Evolutionary conservation across 2,329 filamentous ascomycete species (phyloP), one percentile per base, ranked within the genome.

Genomic region (Claviceps spartinae): DNA sequence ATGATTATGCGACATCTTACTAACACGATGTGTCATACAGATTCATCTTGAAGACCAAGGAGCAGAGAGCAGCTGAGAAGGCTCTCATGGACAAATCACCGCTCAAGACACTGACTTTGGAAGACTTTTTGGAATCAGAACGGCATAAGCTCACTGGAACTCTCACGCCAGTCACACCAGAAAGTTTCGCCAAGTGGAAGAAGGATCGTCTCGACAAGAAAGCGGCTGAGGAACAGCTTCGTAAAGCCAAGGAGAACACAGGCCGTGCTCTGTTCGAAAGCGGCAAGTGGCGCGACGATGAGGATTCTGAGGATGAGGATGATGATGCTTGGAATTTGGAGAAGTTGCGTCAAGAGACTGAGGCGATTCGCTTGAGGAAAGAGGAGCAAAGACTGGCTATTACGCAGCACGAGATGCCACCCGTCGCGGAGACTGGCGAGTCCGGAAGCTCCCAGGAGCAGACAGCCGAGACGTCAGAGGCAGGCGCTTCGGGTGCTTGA

Each of bases 121-220:
- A 98, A 72, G 93, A 98, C 67, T 98, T 96, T 76, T 72, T 98
- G 52, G 93, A 98, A 69, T 91, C 86, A 0, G 91, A 98, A 73
- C 81, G 93, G 60, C 89, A 96, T 73, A 97, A 97, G 70, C 81
- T 98, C 49, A 90, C 85, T 0, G 93, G 91, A 52, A 89, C 77
- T 1, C 76, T 97, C 49, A 98, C 94, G 1, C 94, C 94, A 5
- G 94, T 98, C 56, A 98, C 87, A 1, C 85, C 84, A 2, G 93
- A 98, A 65, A 78, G 82, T 1, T 98, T 98, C 64, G 88, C 88
- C 56, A 93, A 93, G 64, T 98, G 93, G 93, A 98, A 98, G 78
- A 84, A 90, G 71, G 86, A 95, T 50, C 85, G 93, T 45, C 66
- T 97, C 60, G 82, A 89, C 69, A 98, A 98, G 83, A 97, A 95